A percentile compares a stretch with the other conserved stretches of the same genome.
phyloP scores from a whole-genome alignment of 2,329 filamentous ascomycete genomes.

The Aspergillus texensis region DNA sequence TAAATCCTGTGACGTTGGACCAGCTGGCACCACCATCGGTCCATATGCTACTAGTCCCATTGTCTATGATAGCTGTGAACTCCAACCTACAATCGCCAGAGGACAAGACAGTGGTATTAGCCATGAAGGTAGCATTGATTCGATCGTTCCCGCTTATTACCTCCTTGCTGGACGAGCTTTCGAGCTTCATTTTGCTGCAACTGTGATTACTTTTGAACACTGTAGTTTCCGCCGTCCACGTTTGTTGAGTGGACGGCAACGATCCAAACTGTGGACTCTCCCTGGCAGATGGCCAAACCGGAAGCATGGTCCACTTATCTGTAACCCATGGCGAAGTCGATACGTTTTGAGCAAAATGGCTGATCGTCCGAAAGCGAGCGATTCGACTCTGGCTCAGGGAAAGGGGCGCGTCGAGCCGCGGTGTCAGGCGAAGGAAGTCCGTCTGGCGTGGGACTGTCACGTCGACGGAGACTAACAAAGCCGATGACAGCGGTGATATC shows the following conservation, averaged over 20 bases:
- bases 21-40: slow-evolving; percentile 1
- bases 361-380: slow-evolving; percentile 3
- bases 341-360: slow-evolving; percentile 1
- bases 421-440: slow-evolving; percentile 1
- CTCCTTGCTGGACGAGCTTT: neutral
- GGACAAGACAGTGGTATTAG: neutral
- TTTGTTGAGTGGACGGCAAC: neutral
- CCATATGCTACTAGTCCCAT: neutral
- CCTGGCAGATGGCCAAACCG: slow-evolving; percentile 2
- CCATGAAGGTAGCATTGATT: neutral
- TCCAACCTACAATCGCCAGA: neutral
- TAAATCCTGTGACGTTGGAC: neutral
- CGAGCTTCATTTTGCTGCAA: neutral
- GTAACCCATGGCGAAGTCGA: slow-evolving; percentile 3
- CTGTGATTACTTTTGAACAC: neutral
- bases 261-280: neutral
- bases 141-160: neutral
- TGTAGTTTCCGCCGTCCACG: slow-evolving; percentile 2
- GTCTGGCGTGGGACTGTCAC: neutral
- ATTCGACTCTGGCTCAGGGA: neutral
- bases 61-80: neutral
- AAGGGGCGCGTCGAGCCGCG: neutral
- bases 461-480: neutral
- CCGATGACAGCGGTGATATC: slow-evolving; percentile 1
- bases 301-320: slow-evolving; percentile 2